Evolutionary conservation across 2,329 filamentous ascomycete species (phyloP), one percentile per base, ranked within the genome.

Genomic region (Neophaeococcomyces aloes): DNA sequence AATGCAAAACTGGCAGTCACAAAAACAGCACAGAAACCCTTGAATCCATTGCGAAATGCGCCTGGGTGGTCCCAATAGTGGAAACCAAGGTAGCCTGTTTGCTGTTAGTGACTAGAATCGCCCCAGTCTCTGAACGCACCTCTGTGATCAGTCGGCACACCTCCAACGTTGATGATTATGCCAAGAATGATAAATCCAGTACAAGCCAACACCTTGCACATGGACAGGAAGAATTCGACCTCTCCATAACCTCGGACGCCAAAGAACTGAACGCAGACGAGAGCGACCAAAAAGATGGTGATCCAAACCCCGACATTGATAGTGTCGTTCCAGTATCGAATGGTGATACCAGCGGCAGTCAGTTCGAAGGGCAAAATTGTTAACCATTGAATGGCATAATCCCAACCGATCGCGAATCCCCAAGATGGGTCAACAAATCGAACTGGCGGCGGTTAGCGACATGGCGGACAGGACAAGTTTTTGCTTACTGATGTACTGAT

Each of bases 341-440:
- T 78, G 1, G 84, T 89, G 17, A 89, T 74, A 4, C 83, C 82
- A 4, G 85, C 86, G 2, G 83, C 81, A 44, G 88, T 83, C 42
- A 94, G 79, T 60, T 94, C 86, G 36, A 93, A 71, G 0, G 86
- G 86, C 19, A 94, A 62, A 0, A 88, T 78, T 32, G 85, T 75
- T 2, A 91, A 72, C 86, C 87, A 94, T 62, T 87, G 81, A 51
- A 94, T 63, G 4, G 83, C 84, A 59, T 94, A 91, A 31, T 65
- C 63, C 74, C 75, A 78, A 58, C 21, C 45, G 33, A 44, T 48
- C 5, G 49, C 49, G 40, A 52, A 52, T 8, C 49, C 68, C 70
- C 71, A 74, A 14, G 75, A 69, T 19, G 76, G 76, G 51, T 79
- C 76, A 47, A 79, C 63, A 51, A 80, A 80, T 38, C 75, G 72